Conservation (phyloP, 2,329 filamentous ascomycete genomes). For the Canariomyces notabilis region DNA sequence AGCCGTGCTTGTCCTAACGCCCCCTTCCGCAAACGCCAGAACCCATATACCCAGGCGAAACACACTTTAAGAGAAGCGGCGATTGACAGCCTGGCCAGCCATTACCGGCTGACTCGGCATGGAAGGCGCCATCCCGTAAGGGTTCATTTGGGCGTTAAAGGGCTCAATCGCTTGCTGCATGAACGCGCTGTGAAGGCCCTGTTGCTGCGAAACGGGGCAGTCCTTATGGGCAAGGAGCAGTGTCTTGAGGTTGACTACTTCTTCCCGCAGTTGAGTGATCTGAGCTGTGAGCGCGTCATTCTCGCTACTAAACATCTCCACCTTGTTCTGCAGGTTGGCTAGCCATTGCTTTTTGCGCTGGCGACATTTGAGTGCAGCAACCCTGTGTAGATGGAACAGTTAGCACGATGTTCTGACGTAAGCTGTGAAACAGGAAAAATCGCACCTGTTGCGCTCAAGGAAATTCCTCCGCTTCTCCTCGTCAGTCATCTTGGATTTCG, state of each 20-base stretch:
- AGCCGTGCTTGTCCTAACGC: neutral
- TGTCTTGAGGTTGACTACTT: slow-evolving; percentile 92
- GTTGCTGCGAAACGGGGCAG: slow-evolving; percentile 85
- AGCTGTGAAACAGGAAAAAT: slow-evolving; percentile 43
- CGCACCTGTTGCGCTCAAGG: slow-evolving; percentile 88
- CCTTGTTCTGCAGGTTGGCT: slow-evolving; percentile 87
- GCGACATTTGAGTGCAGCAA: slow-evolving; percentile 92
- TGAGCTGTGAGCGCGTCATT: slow-evolving; percentile 83
- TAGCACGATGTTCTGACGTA: slow-evolving; percentile 28
- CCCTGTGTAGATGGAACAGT: slow-evolving; percentile 46
- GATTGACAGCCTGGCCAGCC: slow-evolving; percentile 49
- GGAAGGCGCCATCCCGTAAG: slow-evolving; percentile 52
- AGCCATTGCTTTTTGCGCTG: slow-evolving; percentile 99
- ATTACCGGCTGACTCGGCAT: slow-evolving; percentile 51
- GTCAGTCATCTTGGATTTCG: slow-evolving; percentile 82
- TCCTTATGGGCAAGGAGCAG: slow-evolving; percentile 92
- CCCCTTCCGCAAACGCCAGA: too few relatives aligned
- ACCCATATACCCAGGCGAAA: neutral
- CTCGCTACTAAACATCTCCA: slow-evolving; percentile 86
- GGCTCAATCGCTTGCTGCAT: slow-evolving; percentile 53
- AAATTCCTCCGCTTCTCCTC: slow-evolving; percentile 99
- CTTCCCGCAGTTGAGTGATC: slow-evolving; percentile 79
- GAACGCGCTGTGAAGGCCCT: slow-evolving; percentile 60
- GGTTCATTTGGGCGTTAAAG: slow-evolving; percentile 53
- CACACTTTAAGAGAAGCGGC: slow-evolving; percentile 57